These are phyloP conservation scores for Lipomyces yamanashiensis DNA, from an alignment of 805 yeast species.

Conservation along the genomic window DNA sequence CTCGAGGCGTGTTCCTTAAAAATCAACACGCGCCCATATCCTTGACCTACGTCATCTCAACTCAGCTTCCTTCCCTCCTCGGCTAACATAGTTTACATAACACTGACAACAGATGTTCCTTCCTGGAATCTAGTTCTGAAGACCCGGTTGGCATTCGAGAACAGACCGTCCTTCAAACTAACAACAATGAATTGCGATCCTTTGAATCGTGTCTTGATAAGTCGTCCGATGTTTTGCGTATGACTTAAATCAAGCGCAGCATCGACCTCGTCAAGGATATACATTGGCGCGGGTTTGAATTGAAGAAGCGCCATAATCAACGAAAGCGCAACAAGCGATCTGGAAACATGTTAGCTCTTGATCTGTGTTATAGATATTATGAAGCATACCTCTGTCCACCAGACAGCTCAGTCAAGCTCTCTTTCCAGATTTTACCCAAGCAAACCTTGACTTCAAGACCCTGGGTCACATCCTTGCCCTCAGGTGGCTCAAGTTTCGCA, in stretches of 20 bases:
- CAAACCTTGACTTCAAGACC: conserved; percentile 91
- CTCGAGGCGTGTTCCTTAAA: too few species aligned
- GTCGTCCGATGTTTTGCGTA: conserved; percentile 95
- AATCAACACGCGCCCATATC: too few species aligned
- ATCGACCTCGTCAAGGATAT: conserved; percentile 95
- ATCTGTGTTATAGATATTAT: neutral
- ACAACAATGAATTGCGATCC: conserved; percentile 97
- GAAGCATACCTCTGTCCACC: conserved; percentile 80
- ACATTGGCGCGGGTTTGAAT: conserved; percentile 98
- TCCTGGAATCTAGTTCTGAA: conserved; percentile 94
- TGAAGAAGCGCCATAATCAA: conserved; percentile 88
- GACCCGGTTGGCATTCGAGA: conserved; percentile 92
- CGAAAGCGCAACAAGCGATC: conserved; percentile 86
- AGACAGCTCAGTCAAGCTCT: conserved; percentile 87
- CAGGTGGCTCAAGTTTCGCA: conserved; percentile 84
- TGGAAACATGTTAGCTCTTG: neutral
- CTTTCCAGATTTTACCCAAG: conserved; percentile 93
- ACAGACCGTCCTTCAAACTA: conserved; percentile 97
- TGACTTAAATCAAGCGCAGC: conserved; percentile 97
- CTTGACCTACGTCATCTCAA: neutral
- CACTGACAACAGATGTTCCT: conserved; percentile 84
- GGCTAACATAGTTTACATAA: conserved; percentile 17
- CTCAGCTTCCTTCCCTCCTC: neutral
- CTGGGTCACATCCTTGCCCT: conserved; percentile 79
- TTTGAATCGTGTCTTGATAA: conserved; percentile 91